phyloP scores from a whole-genome alignment of 768 basidiomycete species.

The Agaricus subrufescens region DNA sequence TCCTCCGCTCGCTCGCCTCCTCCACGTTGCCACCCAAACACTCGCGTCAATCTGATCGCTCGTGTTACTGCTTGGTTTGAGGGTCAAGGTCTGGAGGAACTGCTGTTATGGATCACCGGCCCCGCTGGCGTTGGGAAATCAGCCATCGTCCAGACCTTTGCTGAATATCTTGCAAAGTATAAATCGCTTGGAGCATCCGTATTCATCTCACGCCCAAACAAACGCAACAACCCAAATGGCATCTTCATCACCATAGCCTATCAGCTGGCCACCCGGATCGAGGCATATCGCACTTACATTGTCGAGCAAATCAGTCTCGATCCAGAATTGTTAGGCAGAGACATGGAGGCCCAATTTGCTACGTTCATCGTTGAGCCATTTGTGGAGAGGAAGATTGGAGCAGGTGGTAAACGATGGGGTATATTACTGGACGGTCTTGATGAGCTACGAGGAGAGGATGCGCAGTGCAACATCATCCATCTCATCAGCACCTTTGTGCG shows the following conservation, averaged over 20 bases:
- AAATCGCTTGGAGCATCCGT: not conserved
- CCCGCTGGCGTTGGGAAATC: constrained; percentile 9
- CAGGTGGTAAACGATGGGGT: not conserved
- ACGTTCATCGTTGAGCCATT: not conserved
- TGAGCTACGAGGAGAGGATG: not conserved
- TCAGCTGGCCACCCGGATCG: not conserved
- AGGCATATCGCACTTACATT: not conserved
- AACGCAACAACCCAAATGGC: not conserved
- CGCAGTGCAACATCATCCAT: not conserved
- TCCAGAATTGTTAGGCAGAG: not conserved
- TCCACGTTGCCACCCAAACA: not conserved
- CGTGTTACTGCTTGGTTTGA: not conserved
- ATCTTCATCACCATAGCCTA: not conserved
- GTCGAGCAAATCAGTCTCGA: not conserved
- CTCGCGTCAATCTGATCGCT: not conserved
- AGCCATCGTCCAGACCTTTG: constrained; percentile 1
- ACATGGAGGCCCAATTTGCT: not conserved
- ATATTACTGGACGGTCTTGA: not conserved
- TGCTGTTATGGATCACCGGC: constrained; percentile 4
- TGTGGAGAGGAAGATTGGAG: not conserved
- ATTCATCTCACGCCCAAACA: constrained; percentile 2
- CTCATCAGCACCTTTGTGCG: too few relatives aligned
- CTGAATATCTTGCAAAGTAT: not conserved
- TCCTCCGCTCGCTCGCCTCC: not conserved
- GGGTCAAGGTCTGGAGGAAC: not conserved